Evolutionary conservation across 2,329 filamentous ascomycete genomes (phyloP).

Genomic region (Alternaria alternata): DNA sequence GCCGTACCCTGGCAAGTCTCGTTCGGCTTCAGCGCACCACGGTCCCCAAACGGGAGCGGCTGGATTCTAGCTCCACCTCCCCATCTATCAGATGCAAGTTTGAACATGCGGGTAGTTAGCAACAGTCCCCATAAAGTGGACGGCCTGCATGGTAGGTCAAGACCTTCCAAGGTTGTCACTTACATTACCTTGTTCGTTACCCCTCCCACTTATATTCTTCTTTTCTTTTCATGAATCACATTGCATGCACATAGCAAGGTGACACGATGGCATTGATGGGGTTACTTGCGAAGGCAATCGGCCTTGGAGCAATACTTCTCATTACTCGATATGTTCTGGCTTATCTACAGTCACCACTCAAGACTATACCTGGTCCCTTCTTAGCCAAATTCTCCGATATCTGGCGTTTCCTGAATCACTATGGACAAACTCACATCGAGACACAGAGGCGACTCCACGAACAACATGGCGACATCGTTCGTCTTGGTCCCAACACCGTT

Average conservation of each 20-base stretch:
- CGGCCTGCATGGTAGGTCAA: not conserved
- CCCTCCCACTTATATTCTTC: not conserved
- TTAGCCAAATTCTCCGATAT: constrained; percentile 44
- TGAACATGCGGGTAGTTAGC: not conserved
- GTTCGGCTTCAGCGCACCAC: not conserved
- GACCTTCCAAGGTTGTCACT: not conserved
- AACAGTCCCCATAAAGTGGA: not conserved
- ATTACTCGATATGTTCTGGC: constrained; percentile 29
- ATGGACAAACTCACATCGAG: constrained; percentile 39
- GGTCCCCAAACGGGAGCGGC: not conserved
- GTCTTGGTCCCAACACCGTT: constrained; percentile 42
- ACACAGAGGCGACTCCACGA: constrained; percentile 41
- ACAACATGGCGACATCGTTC: constrained; percentile 40
- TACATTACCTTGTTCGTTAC: not conserved
- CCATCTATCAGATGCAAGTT: not conserved
- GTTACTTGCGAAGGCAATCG: constrained; percentile 23
- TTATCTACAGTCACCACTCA: constrained; percentile 42
- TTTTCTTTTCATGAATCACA: constrained; percentile 4
- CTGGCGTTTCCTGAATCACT: constrained; percentile 44
- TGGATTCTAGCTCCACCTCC: not conserved
- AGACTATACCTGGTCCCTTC: constrained; percentile 43
- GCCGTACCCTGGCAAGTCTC: not conserved
- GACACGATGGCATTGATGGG: constrained; percentile 22
- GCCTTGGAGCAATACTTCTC: constrained; percentile 24
- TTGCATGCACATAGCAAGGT: constrained; percentile 7